Conservation (phyloP, 2,329 filamentous ascomycete genomes). For the Hypoxylon sp. region DNA sequence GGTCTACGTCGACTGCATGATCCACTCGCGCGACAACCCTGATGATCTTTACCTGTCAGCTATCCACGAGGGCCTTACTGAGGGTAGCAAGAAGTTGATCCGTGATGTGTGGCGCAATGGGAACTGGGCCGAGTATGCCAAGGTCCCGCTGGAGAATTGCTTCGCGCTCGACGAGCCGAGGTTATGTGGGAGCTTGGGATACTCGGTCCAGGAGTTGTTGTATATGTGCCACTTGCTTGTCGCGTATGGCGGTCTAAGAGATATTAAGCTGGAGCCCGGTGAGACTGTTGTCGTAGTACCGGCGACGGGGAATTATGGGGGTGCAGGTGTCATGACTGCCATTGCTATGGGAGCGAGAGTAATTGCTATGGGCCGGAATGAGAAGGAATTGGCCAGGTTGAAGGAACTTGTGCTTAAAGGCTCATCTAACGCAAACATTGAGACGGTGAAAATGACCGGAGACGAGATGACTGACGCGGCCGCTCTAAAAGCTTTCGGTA, state of each 20-base stretch:
- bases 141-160: conserved; percentile 55
- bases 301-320: conserved; percentile 62
- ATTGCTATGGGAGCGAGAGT: conserved; percentile 64
- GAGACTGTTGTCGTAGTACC: conserved; percentile 62
- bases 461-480: conserved; percentile 55
- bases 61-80: conserved; percentile 48
- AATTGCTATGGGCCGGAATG: conserved; percentile 63
- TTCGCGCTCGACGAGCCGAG: conserved; percentile 52
- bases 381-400: conserved; percentile 53
- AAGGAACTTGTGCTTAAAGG: conserved; percentile 46
- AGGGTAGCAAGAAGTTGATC: conserved; percentile 48
- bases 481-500: conserved; percentile 45
- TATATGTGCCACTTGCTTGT: conserved; percentile 56
- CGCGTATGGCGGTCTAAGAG: conserved; percentile 60
- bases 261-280: conserved; percentile 59
- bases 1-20: conserved; percentile 53
- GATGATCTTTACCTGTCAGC: conserved; percentile 49
- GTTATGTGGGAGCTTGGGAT: conserved; percentile 54
- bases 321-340: conserved; percentile 60
- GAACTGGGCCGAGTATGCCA: conserved; percentile 53
- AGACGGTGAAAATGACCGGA: conserved; percentile 59
- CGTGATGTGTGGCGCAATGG: conserved; percentile 53
- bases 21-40: conserved; percentile 54
- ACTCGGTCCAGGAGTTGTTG: conserved; percentile 56
- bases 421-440: conserved; percentile 47